These are phyloP conservation scores for Deuterostichococcus epilithicus DNA, from an alignment of 139 green algal genomes.

Conservation along the genomic window DNA sequence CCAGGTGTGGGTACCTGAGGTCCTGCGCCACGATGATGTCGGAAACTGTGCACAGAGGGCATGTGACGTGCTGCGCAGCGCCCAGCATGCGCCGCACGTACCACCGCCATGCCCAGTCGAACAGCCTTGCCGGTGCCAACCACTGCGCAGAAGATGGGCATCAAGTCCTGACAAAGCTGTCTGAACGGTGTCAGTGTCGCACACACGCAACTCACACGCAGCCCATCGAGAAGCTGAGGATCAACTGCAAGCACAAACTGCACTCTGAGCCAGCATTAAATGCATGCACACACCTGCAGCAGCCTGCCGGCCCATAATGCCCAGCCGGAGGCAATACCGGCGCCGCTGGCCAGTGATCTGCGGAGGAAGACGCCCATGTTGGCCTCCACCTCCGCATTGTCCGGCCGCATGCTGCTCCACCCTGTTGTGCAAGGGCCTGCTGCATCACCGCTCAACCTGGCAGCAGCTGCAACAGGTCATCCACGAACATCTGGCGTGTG, in stretches of 20 bases:
- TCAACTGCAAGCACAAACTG: no score
- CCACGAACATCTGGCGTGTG: no score
- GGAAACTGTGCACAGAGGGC: conserved; percentile 26
- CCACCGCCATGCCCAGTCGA: conserved; percentile 1
- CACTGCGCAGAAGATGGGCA: not conserved
- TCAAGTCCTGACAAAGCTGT: not conserved
- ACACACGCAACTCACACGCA: not conserved
- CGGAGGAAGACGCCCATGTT: conserved; percentile 40
- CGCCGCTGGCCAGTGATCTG: conserved; percentile 21
- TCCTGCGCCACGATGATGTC: conserved; percentile 16
- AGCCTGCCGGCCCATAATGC: conserved; percentile 10
- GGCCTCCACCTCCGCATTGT: conserved; percentile 27
- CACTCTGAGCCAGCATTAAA: no score
- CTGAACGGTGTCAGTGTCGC: no score
- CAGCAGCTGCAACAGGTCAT: not conserved
- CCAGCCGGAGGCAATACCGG: not conserved
- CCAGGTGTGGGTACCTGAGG: not conserved
- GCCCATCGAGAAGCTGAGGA: no score
- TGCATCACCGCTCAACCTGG: not conserved
- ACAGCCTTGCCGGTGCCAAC: not conserved
- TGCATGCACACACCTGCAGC: conserved; percentile 1
- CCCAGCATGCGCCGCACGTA: conserved; percentile 23
- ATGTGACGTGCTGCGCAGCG: not conserved
- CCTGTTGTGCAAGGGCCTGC: conserved; percentile 10
- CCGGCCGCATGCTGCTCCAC: conserved; percentile 40